Conservation (phyloP, 1,284 basidiomycete species). For the Laetiporus sulphureus region DNA sequence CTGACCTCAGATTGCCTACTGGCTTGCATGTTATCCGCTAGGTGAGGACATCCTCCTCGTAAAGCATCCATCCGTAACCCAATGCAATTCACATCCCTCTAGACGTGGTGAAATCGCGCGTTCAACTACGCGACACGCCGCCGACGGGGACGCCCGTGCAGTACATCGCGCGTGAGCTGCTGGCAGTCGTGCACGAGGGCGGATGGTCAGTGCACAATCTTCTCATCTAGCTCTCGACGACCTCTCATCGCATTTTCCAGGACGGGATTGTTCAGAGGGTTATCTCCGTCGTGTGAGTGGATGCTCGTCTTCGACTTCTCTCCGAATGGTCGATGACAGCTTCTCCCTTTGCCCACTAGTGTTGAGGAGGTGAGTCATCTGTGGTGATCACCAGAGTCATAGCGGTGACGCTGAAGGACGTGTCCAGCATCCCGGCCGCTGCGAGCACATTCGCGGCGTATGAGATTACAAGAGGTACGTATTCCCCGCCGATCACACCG, state of each 20-base stretch:
- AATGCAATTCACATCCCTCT: not conserved
- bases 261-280: conserved; percentile 65
- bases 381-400: conserved; percentile 1
- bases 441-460: conserved; percentile 91
- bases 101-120: conserved; percentile 90
- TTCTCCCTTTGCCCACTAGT: conserved; percentile 27
- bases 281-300: conserved; percentile 62
- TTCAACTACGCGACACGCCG: conserved; percentile 76
- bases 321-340: too few species aligned
- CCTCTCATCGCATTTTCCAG: too few species aligned
- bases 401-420: not conserved
- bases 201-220: conserved; percentile 71
- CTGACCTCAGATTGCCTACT: conserved; percentile 83
- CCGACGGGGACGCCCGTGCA: conserved; percentile 74
- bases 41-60: conserved; percentile 33
- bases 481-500: not conserved
- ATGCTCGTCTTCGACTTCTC: not conserved
- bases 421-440: conserved; percentile 78
- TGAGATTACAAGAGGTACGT: conserved; percentile 72
- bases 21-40: conserved; percentile 89
- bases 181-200: conserved; percentile 62
- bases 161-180: conserved; percentile 75
- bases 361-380: conserved; percentile 44
- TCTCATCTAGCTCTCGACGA: too few species aligned
- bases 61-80: too few species aligned